These are phyloP conservation scores for Penstemon newberryi DNA, from an alignment of 257 asterid genomes.

Conservation along the genomic window DNA sequence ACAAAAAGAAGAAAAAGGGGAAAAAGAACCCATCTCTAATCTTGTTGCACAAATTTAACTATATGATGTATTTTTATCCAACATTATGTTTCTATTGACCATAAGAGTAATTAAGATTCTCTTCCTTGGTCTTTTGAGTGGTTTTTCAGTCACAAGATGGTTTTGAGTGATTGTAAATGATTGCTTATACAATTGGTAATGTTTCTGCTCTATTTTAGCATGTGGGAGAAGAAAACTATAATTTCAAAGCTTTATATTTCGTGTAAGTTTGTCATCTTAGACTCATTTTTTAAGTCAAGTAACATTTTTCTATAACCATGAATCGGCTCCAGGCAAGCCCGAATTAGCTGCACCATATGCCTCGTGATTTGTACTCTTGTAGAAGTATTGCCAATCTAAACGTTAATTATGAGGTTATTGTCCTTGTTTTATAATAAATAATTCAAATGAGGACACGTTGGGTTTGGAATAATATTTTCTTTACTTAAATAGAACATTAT, in stretches of 20 bases:
- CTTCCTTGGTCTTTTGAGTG: constrained; percentile 9
- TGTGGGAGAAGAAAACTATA: no score
- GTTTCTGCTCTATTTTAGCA: neutral
- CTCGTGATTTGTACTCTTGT: no score
- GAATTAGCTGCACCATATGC: no score
- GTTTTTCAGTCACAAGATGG: neutral
- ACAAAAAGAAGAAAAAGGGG: no score
- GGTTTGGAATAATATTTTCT: no score
- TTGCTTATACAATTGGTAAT: constrained; percentile 29
- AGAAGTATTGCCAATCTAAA: no score
- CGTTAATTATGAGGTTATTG: no score
- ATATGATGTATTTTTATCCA: constrained; percentile 28
- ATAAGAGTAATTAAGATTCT: neutral
- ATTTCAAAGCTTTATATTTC: no score
- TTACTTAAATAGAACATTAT: no score
- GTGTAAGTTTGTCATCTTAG: constrained; percentile 29
- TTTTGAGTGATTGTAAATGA: constrained; percentile 6
- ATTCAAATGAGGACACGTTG: no score
- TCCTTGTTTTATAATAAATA: no score
- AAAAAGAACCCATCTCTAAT: neutral
- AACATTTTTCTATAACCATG: constrained; percentile 6
- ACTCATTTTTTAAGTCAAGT: constrained; percentile 43
- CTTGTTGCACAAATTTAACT: constrained; percentile 16
- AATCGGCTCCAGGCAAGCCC: constrained; percentile 19
- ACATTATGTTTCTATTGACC: constrained; percentile 34